Conservation (phyloP, 768 basidiomycete species). For the Brasilioporus rufonigricans region DNA sequence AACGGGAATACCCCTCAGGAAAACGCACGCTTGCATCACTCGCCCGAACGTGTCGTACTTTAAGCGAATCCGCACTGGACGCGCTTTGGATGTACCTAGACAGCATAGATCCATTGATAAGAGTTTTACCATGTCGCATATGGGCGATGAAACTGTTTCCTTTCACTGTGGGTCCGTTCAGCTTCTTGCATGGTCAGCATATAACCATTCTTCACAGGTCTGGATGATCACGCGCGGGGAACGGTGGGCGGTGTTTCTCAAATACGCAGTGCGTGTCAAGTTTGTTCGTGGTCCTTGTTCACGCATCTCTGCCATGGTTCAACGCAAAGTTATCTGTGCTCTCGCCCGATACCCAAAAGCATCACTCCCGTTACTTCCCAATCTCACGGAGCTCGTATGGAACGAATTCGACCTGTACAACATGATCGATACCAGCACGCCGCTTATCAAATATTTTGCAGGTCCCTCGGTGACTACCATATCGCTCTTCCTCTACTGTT, state of each 20-base stretch:
- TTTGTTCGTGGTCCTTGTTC: constrained; percentile 23
- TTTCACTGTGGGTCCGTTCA: constrained; percentile 16
- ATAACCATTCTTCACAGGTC: constrained; percentile 9
- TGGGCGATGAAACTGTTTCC: constrained; percentile 23
- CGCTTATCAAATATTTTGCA: constrained; percentile 26
- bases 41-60: constrained; percentile 26
- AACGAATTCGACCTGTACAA: constrained; percentile 23
- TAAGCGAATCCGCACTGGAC: constrained; percentile 25
- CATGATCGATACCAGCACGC: constrained; percentile 20
- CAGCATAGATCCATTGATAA: constrained; percentile 27
- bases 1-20: constrained; percentile 10
- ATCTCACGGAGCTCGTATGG: constrained; percentile 25
- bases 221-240: constrained; percentile 25
- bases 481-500: constrained; percentile 23
- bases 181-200: no score
- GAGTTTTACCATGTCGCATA: constrained; percentile 23
- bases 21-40: constrained; percentile 27
- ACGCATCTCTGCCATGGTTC: constrained; percentile 14
- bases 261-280: constrained; percentile 25
- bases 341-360: constrained; percentile 14
- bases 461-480: constrained; percentile 18
- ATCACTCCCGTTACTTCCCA: constrained; percentile 24
- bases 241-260: constrained; percentile 25
- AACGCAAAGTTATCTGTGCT: constrained; percentile 16
- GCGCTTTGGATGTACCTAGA: constrained; percentile 28